These are phyloP conservation scores for Xylaria sp. DNA, from an alignment of 2,329 filamentous ascomycete species.

Conservation along the genomic window DNA sequence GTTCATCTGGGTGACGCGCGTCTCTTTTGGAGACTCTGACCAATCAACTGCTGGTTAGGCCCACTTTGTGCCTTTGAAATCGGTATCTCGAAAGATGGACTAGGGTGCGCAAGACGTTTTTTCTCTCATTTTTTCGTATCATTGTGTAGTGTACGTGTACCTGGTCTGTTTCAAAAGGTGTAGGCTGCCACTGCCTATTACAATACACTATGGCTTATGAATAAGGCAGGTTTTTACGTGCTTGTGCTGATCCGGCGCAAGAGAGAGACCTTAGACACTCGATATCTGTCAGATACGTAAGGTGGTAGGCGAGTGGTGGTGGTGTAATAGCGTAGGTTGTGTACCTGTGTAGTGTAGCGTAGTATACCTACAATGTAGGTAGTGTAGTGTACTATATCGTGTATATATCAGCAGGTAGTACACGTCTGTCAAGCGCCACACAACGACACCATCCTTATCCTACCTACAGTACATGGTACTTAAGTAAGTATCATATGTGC, in stretches of 20 bases:
- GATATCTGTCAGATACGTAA: too few species aligned
- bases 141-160: neutral
- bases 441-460: constrained; percentile 12
- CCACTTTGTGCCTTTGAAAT: constrained; percentile 30
- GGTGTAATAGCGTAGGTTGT: too few species aligned
- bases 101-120: constrained; percentile 16
- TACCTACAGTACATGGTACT: too few species aligned
- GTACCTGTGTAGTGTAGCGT: too few species aligned
- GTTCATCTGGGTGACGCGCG: constrained; percentile 45
- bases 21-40: constrained; percentile 38
- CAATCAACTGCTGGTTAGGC: constrained; percentile 41
- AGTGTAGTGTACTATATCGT: too few species aligned
- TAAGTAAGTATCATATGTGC: too few species aligned
- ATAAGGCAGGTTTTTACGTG: neutral
- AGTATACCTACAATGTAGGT: too few species aligned
- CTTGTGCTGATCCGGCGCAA: neutral
- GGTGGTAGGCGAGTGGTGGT: too few species aligned
- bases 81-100: constrained; percentile 19
- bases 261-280: too few species aligned
- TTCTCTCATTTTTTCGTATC: neutral
- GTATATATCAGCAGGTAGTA: too few species aligned
- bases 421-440: constrained; percentile 13
- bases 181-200: neutral
- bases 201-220: neutral
- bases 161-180: constrained; percentile 17